These are phyloP conservation scores for Forsythia viridissima DNA, from an alignment of 257 asterid genomes.

Conservation along the genomic window DNA sequence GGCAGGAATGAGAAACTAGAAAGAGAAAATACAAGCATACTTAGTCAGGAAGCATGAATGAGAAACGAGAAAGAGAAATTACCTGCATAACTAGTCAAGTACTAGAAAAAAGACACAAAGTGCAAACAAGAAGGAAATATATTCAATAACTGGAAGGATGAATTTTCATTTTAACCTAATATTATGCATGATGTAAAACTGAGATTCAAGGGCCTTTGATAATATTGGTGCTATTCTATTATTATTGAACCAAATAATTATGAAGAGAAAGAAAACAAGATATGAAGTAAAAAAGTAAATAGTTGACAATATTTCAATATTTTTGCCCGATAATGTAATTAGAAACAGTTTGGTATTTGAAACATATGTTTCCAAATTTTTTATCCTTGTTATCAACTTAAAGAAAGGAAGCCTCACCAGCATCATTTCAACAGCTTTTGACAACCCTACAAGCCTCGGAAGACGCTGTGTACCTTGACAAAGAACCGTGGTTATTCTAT, in stretches of 20 bases:
- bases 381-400: conserved; percentile 9
- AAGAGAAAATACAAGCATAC: background rate
- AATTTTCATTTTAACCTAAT: background rate
- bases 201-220: background rate
- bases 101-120: background rate
- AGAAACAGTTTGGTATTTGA: conserved; percentile 11
- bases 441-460: conserved; percentile 90
- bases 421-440: conserved; percentile 82
- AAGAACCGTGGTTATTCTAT: conserved; percentile 22
- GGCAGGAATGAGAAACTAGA: background rate
- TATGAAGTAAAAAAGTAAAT: background rate
- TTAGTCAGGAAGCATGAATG: background rate
- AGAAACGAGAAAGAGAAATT: background rate
- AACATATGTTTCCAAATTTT: background rate
- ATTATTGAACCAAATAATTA: background rate
- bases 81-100: background rate
- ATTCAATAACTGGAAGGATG: background rate
- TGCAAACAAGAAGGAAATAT: background rate
- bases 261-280: background rate
- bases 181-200: background rate
- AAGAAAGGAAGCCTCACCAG: conserved; percentile 63
- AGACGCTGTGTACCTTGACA: conserved; percentile 91
- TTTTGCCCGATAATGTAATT: background rate
- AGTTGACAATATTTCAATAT: background rate
- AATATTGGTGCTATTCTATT: background rate